Evolutionary conservation across 2,329 filamentous ascomycete species (phyloP), one percentile per base, ranked within the genome.

Genomic region (Juglanconis oblonga): DNA sequence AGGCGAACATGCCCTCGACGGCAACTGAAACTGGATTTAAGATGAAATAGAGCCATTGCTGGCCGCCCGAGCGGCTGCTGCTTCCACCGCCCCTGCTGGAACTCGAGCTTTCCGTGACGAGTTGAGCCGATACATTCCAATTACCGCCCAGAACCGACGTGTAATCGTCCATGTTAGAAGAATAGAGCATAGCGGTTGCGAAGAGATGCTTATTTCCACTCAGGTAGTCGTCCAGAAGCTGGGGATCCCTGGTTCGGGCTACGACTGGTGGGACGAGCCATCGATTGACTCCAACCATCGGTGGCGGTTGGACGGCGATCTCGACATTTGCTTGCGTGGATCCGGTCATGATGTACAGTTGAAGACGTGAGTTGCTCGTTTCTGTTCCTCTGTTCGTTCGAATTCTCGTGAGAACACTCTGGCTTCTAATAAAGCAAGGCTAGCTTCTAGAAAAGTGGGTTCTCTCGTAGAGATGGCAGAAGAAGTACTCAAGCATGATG

Each of bases 41-140:
- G 13, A 62, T 49, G 24, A 62, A 62, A n/a, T 59, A 62, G 29
- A 62, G 38, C 52, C 52, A 59, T 11, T 14, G 60, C 5, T n/a
- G n/a, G 3, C 49, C 47, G n/a, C 29, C 48, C 7, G 42, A 44
- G 31, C 59, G 42, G 51, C 59, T 62, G 45, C 59, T 58, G 14
- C 56, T 47, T 7, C 52, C 48, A 3, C 52, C 48, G 4, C 35
- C 32, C 4, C 40, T 38, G 5, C 57, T 31, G 10, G 6, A 36
- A 10, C 9, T n/a, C 11, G 40, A 11, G n/a, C n/a, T n/a, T 1
- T 44, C 9, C 4, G 50, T 45, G 36, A 50, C 13, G 31, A 32
- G 31, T 10, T 58, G 31, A 6, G 56, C 60, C 7, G 8, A 11
- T 10, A 42, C 52, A 10, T 36, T 56, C 48, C 45, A 59, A 5